Evolutionary conservation across 2,329 filamentous ascomycete species (phyloP).

Genomic region (Aspergillus uvarum): DNA sequence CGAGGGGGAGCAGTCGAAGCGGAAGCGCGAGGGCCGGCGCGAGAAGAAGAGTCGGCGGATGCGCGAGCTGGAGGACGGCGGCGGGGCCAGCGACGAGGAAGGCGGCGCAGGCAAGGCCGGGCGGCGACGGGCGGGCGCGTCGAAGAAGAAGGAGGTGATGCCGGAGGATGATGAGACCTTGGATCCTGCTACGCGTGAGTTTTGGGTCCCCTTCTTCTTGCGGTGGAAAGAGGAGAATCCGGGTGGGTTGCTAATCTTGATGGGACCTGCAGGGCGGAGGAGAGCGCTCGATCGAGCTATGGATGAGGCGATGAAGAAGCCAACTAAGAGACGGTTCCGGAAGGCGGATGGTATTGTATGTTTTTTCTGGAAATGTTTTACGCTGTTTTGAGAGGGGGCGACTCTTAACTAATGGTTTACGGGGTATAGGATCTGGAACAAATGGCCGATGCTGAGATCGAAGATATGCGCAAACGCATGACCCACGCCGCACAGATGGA

Average conservation of each 20-base stretch:
- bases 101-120: conserved; percentile 32
- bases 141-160: conserved; percentile 52
- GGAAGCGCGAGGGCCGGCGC: conserved; percentile 57
- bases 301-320: conserved; percentile 83
- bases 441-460: conserved; percentile 85
- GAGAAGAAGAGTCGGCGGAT: conserved; percentile 67
- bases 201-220: not conserved
- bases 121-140: conserved; percentile 38
- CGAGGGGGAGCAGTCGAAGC: conserved; percentile 67
- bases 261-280: conserved; percentile 57
- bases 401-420: conserved; percentile 10
- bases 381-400: not conserved
- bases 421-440: conserved; percentile 74
- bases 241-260: not conserved
- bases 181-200: conserved; percentile 76
- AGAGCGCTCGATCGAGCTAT: conserved; percentile 83
- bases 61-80: conserved; percentile 64
- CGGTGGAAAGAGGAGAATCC: not conserved
- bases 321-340: conserved; percentile 65
- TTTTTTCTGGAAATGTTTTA: conserved; percentile 17
- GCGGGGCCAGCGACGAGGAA: conserved; percentile 49
- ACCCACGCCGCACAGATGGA: conserved; percentile 85
- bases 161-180: conserved; percentile 74
- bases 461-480: conserved; percentile 84
- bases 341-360: conserved; percentile 86